Conservation (phyloP, 495 filamentous ascomycete genomes). For the Penicillium verhagenii region DNA sequence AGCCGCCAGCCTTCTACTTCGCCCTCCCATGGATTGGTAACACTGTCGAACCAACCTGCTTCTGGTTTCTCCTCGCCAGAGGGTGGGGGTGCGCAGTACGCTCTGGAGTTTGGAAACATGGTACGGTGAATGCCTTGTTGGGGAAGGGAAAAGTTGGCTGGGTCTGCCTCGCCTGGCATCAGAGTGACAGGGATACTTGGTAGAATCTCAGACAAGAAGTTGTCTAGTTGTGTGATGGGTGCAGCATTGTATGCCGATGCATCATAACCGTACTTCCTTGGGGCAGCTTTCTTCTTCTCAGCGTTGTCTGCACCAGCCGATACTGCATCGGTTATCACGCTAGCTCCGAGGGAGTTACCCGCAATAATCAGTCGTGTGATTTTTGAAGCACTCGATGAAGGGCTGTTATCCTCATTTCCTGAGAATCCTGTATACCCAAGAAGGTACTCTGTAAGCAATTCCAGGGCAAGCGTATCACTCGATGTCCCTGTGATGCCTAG, state of each 20-base stretch:
- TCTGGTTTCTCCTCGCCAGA: slow-evolving; percentile 47
- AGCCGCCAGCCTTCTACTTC: slow-evolving; percentile 85
- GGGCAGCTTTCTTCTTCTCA: slow-evolving; percentile 42
- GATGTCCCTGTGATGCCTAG: slow-evolving; percentile 75
- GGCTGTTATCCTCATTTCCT: slow-evolving; percentile 44
- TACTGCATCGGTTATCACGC: slow-evolving; percentile 36
- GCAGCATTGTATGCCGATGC: slow-evolving; percentile 78
- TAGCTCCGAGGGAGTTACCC: slow-evolving; percentile 77
- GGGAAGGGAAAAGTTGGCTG: slow-evolving; percentile 75
- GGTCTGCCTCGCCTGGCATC: slow-evolving; percentile 72
- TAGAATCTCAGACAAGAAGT: slow-evolving; percentile 75
- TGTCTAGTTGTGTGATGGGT: slow-evolving; percentile 79
- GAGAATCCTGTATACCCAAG: slow-evolving; percentile 72
- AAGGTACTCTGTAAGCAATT: slow-evolving; percentile 82
- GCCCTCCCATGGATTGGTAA: slow-evolving; percentile 91
- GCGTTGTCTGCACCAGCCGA: slow-evolving; percentile 24
- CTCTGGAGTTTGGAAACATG: slow-evolving; percentile 73
- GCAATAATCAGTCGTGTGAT: slow-evolving; percentile 89
- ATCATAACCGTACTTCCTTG: slow-evolving; percentile 95
- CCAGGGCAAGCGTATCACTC: slow-evolving; percentile 67
- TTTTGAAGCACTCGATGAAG: slow-evolving; percentile 45
- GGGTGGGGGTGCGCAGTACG: slow-evolving; percentile 55
- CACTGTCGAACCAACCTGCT: slow-evolving; percentile 78
- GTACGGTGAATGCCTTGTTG: slow-evolving; percentile 82
- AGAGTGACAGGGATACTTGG: slow-evolving; percentile 80